phyloP scores from a whole-genome alignment of 1,284 basidiomycete genomes.

The Jaminaea rosea region DNA sequence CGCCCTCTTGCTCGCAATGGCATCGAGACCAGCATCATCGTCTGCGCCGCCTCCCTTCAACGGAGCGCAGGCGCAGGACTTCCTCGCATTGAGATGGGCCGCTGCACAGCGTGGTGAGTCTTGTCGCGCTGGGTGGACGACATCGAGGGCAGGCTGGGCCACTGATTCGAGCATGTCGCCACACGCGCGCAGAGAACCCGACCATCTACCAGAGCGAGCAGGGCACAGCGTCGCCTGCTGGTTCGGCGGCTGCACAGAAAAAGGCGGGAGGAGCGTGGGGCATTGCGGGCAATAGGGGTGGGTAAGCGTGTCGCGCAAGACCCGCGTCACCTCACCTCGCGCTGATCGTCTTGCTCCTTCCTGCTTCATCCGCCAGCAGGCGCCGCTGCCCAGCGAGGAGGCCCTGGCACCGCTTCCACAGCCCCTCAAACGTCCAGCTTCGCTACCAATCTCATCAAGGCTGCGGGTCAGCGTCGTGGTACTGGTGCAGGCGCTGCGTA shows the following conservation, averaged over 20 bases:
- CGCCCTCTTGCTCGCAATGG: too few species aligned
- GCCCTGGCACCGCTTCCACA: neutral
- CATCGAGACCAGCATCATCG: too few species aligned
- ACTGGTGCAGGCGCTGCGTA: too few species aligned
- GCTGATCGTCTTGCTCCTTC: neutral
- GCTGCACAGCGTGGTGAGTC: neutral
- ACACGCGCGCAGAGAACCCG: too few species aligned
- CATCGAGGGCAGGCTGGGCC: too few species aligned
- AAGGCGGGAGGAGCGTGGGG: neutral
- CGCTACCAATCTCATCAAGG: conserved; percentile 1
- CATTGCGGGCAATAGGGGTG: neutral
- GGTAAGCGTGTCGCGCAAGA: neutral
- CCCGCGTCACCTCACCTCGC: neutral
- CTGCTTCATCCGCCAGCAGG: neutral
- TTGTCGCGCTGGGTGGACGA: neutral
- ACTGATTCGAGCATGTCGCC: too few species aligned
- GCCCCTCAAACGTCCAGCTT: neutral
- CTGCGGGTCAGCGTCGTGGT: neutral
- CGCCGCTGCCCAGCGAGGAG: too few species aligned
- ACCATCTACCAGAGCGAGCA: too few species aligned
- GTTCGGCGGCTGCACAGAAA: neutral
- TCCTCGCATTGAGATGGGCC: neutral
- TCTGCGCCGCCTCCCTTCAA: neutral
- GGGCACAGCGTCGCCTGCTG: neutral
- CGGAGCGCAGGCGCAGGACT: neutral